Conservation (phyloP, 805 yeast genomes). For the Candida mattraensis region DNA sequence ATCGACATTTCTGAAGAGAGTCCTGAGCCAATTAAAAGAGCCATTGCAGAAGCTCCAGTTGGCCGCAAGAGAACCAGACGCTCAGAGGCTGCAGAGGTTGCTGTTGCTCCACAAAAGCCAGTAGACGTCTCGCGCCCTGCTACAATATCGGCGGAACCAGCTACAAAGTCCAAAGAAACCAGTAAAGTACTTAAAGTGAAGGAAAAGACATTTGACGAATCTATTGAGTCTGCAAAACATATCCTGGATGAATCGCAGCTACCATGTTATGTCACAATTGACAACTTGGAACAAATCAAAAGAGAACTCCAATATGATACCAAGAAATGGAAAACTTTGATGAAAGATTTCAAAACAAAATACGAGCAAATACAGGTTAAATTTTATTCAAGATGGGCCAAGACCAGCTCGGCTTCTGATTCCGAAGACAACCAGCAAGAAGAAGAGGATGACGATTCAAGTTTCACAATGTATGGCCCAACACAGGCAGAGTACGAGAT, state of each 20-base stretch:
- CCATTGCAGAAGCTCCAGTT: conserved; percentile 5
- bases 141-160: too few species aligned
- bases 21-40: conserved; percentile 6
- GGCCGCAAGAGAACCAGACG: conserved; percentile 10
- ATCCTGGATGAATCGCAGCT: conserved; percentile 2
- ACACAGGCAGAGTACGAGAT: conserved; percentile 34
- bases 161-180: not conserved
- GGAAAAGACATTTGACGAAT: conserved; percentile 6
- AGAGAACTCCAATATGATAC: conserved; percentile 13
- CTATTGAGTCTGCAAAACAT: conserved; percentile 4
- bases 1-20: conserved; percentile 2
- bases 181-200: conserved; percentile 3
- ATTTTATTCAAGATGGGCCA: conserved; percentile 29
- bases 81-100: conserved; percentile 5
- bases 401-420: conserved; percentile 5
- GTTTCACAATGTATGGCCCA: conserved; percentile 34
- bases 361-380: conserved; percentile 24
- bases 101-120: conserved; percentile 2
- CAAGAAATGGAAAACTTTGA: conserved; percentile 12
- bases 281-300: conserved; percentile 19
- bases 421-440: conserved; percentile 2
- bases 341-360: conserved; percentile 18
- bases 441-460: conserved; percentile 19
- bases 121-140: not conserved
- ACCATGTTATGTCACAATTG: conserved; percentile 24